Base-by-base conservation (phyloP, 1,139 yeast genomes). In the Saccharomyces hybrid region DNA sequence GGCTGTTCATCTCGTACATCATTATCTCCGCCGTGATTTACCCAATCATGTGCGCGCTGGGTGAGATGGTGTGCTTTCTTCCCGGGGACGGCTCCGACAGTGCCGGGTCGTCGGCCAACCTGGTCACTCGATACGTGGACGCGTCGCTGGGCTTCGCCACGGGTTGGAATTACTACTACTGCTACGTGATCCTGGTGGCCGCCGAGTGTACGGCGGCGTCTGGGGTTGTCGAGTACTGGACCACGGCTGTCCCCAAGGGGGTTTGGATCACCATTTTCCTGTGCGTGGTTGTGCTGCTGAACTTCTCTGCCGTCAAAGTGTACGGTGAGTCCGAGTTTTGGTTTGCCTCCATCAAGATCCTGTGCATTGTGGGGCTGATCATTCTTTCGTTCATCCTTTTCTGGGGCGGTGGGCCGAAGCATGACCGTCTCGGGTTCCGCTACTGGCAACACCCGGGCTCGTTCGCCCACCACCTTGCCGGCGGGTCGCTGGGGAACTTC, bases 141-240 rank as follows among this genome's bases (percentile, higher is more conserved):
- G 83, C 86, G 5, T 78, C 88, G 11, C 80, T 86, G 78, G 91
- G 91, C 52, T 88, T 87, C 67, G 86, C 88, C 46, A 79, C 79
- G 75, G 88, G 87, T 42, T 82, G 84, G 80, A 83, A 83, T 69
- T 86, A 86, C 65, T 83, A 85, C 57, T 64, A 85, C 57, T 85
- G 83, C 70, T 84, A 90, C 90, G 75, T 84, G 34, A 78, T 84
- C 52, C 83, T 83, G 28, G 68, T 85, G 56, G 90, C 93, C 5
- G 72, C 84, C 59, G 90, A 85, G 69, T 76, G 85, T 61, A 89
- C 84, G 56, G 88, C 90, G 26, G 83, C 87, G 41, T 80, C 89
- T 4, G 75, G 85, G 59, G 83, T 88, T 9, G 84, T 86, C 52
- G 73, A 79, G 51, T 85, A 77, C 63, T 86, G 93, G 93, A 57